Evolutionary conservation across 495 filamentous ascomycete species (phyloP), one percentile per base, ranked within the genome.

Genomic region (Pyronema omphalodes): DNA sequence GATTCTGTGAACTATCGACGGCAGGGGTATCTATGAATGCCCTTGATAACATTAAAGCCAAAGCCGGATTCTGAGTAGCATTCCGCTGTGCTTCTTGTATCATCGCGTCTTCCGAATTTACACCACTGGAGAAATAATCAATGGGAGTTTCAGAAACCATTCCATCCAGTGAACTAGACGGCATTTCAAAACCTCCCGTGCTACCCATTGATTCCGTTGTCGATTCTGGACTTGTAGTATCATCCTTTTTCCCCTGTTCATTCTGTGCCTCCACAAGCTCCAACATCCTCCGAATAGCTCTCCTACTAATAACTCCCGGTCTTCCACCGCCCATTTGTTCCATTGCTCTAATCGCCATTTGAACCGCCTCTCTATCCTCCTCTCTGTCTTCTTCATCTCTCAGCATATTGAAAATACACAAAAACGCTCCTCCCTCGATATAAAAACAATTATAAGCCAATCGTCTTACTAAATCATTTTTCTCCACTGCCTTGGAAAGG

Each of bases 371-470:
- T 3, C 8, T 23, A 18, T 52, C 50, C 12, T 40, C 50, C 1
- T 8, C 36, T 17, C 8, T 11, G 1, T 3, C 37, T 9, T 19
- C 15, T 14, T 37, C 6, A 12, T 52, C 50, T 7, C 50, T 35
- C 29, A 52, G 37, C 50, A 52, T 52, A 18, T 52, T 52, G n/a
- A 52, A 52, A 18, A 52, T 43, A 35, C 39, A 18, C 36, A 52
- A 37, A 19, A 52, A 52, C 36, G 50, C 37, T 9, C 50, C 50
- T 8, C 35, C 11, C 50, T 52, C 50, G 15, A 52, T 34, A 37
- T 52, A 52, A 18, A 52, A 52, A 29, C 50, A 14, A 8, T 18
- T 18, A 37, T 52, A 52, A n/a, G 37, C 37, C 8, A 52, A 37
- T 6, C 50, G 2, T 7, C 50, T 35, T 8, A 52, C 50, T 9